phyloP scores from a whole-genome alignment of 78 protist species.

The Dictyostelium intermedium region DNA sequence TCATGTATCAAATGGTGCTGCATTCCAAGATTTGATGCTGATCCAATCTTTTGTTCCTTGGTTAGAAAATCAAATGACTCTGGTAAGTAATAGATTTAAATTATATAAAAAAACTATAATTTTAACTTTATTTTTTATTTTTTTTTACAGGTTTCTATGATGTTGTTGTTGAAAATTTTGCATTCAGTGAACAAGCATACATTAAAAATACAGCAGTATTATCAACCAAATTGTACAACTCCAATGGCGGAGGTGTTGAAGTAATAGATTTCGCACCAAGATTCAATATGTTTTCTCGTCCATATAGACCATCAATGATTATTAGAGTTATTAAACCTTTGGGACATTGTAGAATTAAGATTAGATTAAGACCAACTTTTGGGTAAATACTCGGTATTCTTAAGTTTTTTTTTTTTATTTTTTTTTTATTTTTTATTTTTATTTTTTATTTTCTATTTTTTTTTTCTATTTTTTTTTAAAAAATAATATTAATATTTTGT shows the following conservation, averaged over 20 bases:
- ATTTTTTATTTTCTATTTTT: too few species aligned
- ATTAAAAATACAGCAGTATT: slow-evolving; percentile 77
- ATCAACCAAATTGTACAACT: slow-evolving; percentile 51
- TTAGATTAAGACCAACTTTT: slow-evolving; percentile 82
- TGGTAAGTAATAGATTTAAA: not conserved
- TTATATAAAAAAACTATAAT: not conserved
- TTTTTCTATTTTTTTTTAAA: too few species aligned
- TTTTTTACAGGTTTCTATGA: slow-evolving; percentile 77
- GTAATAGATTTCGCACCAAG: slow-evolving; percentile 83
- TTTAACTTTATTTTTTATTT: not conserved
- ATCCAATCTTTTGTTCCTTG: slow-evolving; percentile 85
- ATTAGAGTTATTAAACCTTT: slow-evolving; percentile 67
- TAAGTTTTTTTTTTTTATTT: not conserved
- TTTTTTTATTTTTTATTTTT: too few species aligned
- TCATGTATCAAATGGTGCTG: slow-evolving; percentile 82
- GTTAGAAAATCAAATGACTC: slow-evolving; percentile 74
- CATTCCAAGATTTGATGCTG: slow-evolving; percentile 86
- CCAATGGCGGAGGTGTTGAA: slow-evolving; percentile 66
- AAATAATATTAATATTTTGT: too few species aligned
- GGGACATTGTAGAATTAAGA: slow-evolving; percentile 72
- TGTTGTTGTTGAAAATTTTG: slow-evolving; percentile 66
- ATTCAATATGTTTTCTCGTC: slow-evolving; percentile 72
- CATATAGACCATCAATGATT: slow-evolving; percentile 74
- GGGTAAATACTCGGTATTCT: too few species aligned
- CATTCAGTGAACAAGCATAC: slow-evolving; percentile 75